Evolutionary conservation across 441 rosid species (phyloP), one percentile per base, ranked within the genome.

Genomic region (Erysimum cheiri): DNA sequence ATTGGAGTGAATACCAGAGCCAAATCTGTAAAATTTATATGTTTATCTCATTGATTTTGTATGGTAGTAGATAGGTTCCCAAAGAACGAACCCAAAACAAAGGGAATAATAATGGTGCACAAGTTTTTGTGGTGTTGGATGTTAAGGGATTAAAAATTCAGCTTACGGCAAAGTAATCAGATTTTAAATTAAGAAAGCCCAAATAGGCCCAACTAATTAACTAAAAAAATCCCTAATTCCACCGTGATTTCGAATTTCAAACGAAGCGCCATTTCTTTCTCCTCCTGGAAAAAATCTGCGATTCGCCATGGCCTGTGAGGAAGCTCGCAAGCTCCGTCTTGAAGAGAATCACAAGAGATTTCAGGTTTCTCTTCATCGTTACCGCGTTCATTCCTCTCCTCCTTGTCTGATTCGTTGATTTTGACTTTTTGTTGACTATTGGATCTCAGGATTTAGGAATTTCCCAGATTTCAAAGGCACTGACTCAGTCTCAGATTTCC

Each of bases 381-480:
- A 44, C 69, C 8, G 0, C 17, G 24, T 17, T 13, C 5, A 4
- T 31, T 59, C 15, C 32, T 75, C 37, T 52, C 15, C 1, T 43
- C 22, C 8, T 47, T 49, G 15, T 15, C 67, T 11, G 14, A 44
- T 63, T 17, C 24, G 31, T 61, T 22, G 24, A 4, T 37, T 22
- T 11, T 0, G 37, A 3, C n/a, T 31, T 4, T 0, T 39, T 31
- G 22, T 50, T 8, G 41, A 50, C 14, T 24, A 7, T 46, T 19
- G 67, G 32, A 5, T 64, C 49, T 48, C 52, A 86, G 91, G 88
- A 86, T 46, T 69, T 82, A 57, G 88, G 91, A 41, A 77, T 86
- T 50, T 12, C 60, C 1, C 55, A 76, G 59, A 74, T 82, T 31
- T 77, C 80, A 0, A 54, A 72, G 35, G 17, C 58, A 31, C 62